Evolutionary conservation across 306 rosid genomes (phyloP).

Genomic region (Cucumis hystrix): DNA sequence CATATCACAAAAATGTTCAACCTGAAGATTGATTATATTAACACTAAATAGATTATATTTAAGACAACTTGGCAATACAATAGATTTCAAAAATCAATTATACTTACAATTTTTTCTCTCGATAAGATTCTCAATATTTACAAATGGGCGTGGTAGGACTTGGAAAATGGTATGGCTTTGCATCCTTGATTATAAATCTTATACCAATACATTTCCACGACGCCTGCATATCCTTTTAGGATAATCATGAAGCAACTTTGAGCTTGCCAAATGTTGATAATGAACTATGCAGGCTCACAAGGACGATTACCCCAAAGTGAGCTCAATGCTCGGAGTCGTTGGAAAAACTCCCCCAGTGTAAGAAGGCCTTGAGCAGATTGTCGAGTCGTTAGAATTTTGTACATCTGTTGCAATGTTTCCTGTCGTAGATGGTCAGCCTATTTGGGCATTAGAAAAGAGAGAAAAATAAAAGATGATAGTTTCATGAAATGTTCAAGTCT

Average conservation of each 20-base stretch:
- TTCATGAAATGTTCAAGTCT: neutral
- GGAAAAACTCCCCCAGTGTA: constrained; percentile 70
- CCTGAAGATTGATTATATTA: neutral
- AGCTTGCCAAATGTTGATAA: constrained; percentile 2
- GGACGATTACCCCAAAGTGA: constrained; percentile 53
- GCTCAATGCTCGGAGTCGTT: constrained; percentile 75
- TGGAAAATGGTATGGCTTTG: neutral
- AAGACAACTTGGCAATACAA: neutral
- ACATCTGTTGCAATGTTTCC: constrained; percentile 68
- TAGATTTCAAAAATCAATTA: neutral
- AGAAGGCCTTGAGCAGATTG: constrained; percentile 67
- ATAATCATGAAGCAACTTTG: constrained; percentile 7
- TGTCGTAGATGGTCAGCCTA: constrained; percentile 85
- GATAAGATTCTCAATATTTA: neutral
- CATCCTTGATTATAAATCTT: neutral
- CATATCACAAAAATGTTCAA: constrained; percentile 1
- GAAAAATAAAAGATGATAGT: neutral
- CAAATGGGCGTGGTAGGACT: neutral
- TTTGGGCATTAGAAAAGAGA: constrained; percentile 11
- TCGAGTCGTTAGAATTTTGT: constrained; percentile 48
- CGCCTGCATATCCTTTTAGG: neutral
- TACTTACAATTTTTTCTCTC: neutral
- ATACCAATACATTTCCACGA: neutral
- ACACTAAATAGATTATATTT: neutral
- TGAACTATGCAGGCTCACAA: constrained; percentile 36